A percentile compares a stretch with the other conserved stretches of the same genome.
Conservation (phyloP, 495 filamentous ascomycete species). For the Neohortaea acidophila region DNA sequence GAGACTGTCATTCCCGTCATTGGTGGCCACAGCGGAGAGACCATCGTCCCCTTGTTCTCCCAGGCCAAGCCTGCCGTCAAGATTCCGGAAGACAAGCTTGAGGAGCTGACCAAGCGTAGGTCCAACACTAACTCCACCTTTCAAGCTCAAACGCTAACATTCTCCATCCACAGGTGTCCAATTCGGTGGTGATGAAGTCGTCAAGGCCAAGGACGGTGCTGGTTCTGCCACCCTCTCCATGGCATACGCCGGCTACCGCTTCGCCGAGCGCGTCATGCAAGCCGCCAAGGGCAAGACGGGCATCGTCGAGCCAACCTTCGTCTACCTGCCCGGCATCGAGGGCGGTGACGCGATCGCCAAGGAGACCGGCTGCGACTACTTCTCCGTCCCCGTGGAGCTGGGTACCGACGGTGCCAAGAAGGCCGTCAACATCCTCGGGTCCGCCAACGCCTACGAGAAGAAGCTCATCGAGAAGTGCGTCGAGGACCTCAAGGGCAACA, state of each 20-base stretch:
- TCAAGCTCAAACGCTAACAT: neutral
- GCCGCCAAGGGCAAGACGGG: slow-evolving; percentile 75
- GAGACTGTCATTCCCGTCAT: slow-evolving; percentile 78
- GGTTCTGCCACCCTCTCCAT: slow-evolving; percentile 95
- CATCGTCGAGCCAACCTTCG: slow-evolving; percentile 82
- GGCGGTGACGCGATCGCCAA: slow-evolving; percentile 75
- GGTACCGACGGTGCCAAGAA: slow-evolving; percentile 79
- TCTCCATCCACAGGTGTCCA: slow-evolving; percentile 49
- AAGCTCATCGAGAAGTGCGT: slow-evolving; percentile 60
- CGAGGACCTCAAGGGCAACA: slow-evolving; percentile 73
- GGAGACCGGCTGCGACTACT: slow-evolving; percentile 76
- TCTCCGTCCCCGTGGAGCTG: slow-evolving; percentile 88
- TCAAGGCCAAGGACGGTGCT: slow-evolving; percentile 90
- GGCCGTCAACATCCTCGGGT: slow-evolving; percentile 58
- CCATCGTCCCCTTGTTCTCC: slow-evolving; percentile 95
- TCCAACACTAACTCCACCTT: slow-evolving; percentile 3
- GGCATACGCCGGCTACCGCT: slow-evolving; percentile 91
- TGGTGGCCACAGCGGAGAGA: slow-evolving; percentile 93
- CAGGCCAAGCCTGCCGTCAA: slow-evolving; percentile 62
- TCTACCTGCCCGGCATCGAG: slow-evolving; percentile 79
- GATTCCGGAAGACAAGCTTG: slow-evolving; percentile 75
- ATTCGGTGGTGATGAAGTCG: slow-evolving; percentile 97
- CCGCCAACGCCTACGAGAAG: slow-evolving; percentile 69
- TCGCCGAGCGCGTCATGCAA: slow-evolving; percentile 84
- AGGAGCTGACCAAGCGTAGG: slow-evolving; percentile 70